phyloP scores from a whole-genome alignment of 345 rosid species.

The Angophora floribunda region DNA sequence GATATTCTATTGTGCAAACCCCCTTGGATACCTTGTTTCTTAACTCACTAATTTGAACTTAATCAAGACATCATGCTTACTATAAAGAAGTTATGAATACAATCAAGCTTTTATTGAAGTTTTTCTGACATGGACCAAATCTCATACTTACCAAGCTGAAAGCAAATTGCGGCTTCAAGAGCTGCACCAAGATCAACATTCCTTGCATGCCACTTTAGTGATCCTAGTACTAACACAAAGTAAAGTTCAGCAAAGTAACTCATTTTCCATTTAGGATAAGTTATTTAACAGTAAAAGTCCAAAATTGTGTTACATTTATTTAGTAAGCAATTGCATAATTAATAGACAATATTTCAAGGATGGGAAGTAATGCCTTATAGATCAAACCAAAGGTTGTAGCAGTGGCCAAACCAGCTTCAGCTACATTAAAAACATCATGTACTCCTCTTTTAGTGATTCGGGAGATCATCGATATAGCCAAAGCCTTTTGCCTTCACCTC shows the following conservation, averaged over 20 bases:
- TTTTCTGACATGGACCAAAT: not conserved
- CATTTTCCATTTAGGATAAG: not conserved
- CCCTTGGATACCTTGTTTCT: not conserved
- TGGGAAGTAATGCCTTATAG: constrained; percentile 24
- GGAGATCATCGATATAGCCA: not conserved
- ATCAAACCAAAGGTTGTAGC: constrained; percentile 84
- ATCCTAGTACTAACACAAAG: constrained; percentile 63
- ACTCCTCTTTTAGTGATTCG: constrained; percentile 42
- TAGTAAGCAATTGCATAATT: not conserved
- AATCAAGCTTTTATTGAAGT: not conserved
- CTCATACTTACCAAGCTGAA: constrained; percentile 54
- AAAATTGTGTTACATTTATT: not conserved
- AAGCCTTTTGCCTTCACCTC: not conserved
- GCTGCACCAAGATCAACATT: constrained; percentile 72
- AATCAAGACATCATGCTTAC: not conserved
- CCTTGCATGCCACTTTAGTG: constrained; percentile 73
- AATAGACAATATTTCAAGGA: not conserved
- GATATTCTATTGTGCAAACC: not conserved
- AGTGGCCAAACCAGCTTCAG: constrained; percentile 92
- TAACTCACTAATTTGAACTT: not conserved
- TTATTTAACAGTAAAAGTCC: not conserved
- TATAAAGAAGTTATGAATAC: not conserved
- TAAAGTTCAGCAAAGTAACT: not conserved
- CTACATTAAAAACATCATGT: constrained; percentile 73
- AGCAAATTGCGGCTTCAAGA: constrained; percentile 71